phyloP scores from a whole-genome alignment of 2,329 filamentous ascomycete species.

The Cladobotryum protrusum region DNA sequence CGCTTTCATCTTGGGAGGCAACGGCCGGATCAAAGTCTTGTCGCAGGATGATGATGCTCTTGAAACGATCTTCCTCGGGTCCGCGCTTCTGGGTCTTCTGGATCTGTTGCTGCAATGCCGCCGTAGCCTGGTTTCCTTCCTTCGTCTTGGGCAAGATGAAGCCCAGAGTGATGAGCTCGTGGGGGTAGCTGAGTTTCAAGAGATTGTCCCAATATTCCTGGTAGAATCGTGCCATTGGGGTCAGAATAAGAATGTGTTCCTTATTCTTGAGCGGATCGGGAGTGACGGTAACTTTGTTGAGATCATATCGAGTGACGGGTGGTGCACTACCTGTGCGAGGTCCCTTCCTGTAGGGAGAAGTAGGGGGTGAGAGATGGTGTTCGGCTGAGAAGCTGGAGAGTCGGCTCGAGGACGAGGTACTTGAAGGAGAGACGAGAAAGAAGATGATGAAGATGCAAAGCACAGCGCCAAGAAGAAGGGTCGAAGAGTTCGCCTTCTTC shows the following conservation, averaged over 20 bases:
- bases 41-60: conserved; percentile 86
- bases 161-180: conserved; percentile 87
- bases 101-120: conserved; percentile 77
- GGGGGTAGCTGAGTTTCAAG: conserved; percentile 75
- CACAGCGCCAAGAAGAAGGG: conserved; percentile 63
- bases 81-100: conserved; percentile 74
- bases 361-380: conserved; percentile 39
- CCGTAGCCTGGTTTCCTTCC: conserved; percentile 82
- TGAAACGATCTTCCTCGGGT: conserved; percentile 74
- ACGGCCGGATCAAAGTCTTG: conserved; percentile 89
- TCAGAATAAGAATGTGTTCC: conserved; percentile 86
- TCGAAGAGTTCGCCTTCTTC: conserved; percentile 73
- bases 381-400: conserved; percentile 41
- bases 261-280: conserved; percentile 67
- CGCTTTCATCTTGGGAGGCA: conserved; percentile 72
- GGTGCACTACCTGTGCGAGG: conserved; percentile 49
- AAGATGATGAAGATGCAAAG: conserved; percentile 67
- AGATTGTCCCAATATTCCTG: conserved; percentile 94
- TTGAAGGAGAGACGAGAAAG: conserved; percentile 52
- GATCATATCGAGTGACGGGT: conserved; percentile 85
- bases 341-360: conserved; percentile 38
- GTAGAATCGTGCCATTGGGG: conserved; percentile 90
- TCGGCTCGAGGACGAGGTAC: conserved; percentile 38
- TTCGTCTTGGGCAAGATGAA: conserved; percentile 94
- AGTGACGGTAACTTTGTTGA: conserved; percentile 90